Evolutionary conservation across 306 rosid genomes (phyloP), one percentile per base, ranked within the genome.

Genomic region (Vicia villosa): DNA sequence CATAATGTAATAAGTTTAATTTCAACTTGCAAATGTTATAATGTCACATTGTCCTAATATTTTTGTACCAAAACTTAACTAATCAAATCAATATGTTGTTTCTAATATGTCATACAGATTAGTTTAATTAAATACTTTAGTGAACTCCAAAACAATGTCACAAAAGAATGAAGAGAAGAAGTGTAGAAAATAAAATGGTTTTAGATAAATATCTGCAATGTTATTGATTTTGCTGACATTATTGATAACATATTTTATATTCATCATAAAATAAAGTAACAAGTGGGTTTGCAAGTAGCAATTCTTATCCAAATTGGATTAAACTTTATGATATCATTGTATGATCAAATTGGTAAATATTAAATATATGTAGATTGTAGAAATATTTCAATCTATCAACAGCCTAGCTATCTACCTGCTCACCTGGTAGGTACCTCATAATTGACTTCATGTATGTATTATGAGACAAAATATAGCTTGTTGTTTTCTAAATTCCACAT

Each of bases 221-320:
- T 54, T 54, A 54, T 22, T 54, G 60, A 22, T 54, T 54, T 54
- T 58, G 68, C 22, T 10, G n/a, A 70, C 75, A 32, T 17, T 50
- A 19, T 14, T 61, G 56, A 56, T 41, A 40, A 55, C 13, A 5
- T 40, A 20, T 69, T 55, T 12, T 28, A 37, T 52, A 63, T 15
- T 61, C 12, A 24, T 22, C 45, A 51, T 34, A 73, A 38, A 20
- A 63, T 51, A 20, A 15, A 15, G 7, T 37, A 24, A 16, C 19
- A 61, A 68, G 49, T 50, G 61, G 56, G 70, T 51, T 19, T 47
- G 69, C 80, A 68, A 47, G 17, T 67, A 16, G 68, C 55, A 67
- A 21, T 7, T 24, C n/a, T 37, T 32, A 41, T 52, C 65, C 49
- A 19, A 54, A 54, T 54, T 28, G 37, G 49, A 2, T 52, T 64